Conservation (phyloP, 495 filamentous ascomycete genomes). For the Aspergillus sclerotiicarbonarius region DNA sequence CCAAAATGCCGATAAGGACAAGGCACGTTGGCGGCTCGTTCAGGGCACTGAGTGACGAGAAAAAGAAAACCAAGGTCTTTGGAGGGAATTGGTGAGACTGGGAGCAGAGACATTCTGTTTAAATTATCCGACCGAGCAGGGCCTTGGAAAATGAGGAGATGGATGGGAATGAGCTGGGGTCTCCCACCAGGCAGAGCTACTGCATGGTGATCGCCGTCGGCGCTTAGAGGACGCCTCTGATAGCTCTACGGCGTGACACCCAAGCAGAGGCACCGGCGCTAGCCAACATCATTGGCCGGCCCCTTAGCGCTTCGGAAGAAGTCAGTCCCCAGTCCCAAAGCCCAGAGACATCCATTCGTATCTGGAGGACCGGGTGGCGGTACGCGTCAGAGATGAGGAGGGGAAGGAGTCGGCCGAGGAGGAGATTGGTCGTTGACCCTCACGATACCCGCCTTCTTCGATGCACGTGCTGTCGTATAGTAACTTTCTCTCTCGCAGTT, state of each 20-base stretch:
- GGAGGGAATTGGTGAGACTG: neutral
- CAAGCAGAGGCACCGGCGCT: neutral
- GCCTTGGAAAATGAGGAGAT: neutral
- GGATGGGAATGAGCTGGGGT: neutral
- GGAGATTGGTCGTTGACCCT: neutral
- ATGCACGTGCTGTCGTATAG: neutral
- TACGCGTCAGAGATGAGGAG: neutral
- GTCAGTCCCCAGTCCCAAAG: neutral
- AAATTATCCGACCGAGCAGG: neutral
- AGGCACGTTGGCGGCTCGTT: neutral
- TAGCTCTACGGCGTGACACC: neutral
- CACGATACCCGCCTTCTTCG: neutral
- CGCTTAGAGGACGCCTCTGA: constrained; percentile 16
- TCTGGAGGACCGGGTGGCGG: neutral
- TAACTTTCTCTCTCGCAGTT: neutral
- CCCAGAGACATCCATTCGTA: neutral
- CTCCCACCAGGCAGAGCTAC: constrained; percentile 9
- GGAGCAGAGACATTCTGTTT: neutral
- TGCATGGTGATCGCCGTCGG: constrained; percentile 15
- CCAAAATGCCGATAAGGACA: neutral
- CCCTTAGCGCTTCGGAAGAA: constrained; percentile 10
- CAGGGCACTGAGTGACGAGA: neutral
- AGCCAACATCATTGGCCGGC: constrained; percentile 3
- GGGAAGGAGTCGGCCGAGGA: neutral
- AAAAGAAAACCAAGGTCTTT: neutral